Evolutionary conservation across 257 asterid genomes (phyloP).

Genomic region (Handroanthus guayacan): DNA sequence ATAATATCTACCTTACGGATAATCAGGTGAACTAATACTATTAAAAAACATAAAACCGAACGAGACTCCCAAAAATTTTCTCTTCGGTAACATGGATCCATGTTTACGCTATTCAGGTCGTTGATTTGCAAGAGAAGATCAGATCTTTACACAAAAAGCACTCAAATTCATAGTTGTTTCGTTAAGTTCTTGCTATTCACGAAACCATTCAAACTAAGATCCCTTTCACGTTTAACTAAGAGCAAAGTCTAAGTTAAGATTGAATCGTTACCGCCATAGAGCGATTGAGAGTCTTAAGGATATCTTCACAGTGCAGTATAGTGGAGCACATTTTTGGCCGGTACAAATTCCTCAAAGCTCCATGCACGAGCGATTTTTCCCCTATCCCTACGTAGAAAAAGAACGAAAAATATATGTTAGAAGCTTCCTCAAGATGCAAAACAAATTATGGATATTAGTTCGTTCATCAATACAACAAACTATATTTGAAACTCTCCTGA

Average conservation of each 20-base stretch:
- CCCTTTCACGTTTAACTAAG: too few relatives aligned
- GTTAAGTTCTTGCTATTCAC: too few relatives aligned
- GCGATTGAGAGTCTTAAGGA: neutral
- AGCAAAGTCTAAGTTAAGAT: neutral
- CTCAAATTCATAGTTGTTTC: too few relatives aligned
- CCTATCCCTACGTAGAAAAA: constrained; percentile 41
- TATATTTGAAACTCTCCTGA: constrained; percentile 54
- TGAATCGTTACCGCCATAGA: neutral
- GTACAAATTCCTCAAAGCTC: neutral
- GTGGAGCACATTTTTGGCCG: neutral
- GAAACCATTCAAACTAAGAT: too few relatives aligned
- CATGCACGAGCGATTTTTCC: constrained; percentile 2
- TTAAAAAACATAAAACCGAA: neutral
- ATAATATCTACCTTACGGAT: neutral
- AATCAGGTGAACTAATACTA: neutral
- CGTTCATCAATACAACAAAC: constrained; percentile 41
- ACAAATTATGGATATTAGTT: constrained; percentile 19
- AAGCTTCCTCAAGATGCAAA: constrained; percentile 28
- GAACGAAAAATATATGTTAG: constrained; percentile 6
- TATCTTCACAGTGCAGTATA: neutral
- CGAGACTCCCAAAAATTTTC: neutral
- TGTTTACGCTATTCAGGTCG: too few relatives aligned
- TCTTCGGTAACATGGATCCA: too few relatives aligned
- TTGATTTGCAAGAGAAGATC: too few relatives aligned
- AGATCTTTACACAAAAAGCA: too few relatives aligned